Base-by-base conservation (phyloP, 139 green algal species). In the Chlorella vulgaris region DNA sequence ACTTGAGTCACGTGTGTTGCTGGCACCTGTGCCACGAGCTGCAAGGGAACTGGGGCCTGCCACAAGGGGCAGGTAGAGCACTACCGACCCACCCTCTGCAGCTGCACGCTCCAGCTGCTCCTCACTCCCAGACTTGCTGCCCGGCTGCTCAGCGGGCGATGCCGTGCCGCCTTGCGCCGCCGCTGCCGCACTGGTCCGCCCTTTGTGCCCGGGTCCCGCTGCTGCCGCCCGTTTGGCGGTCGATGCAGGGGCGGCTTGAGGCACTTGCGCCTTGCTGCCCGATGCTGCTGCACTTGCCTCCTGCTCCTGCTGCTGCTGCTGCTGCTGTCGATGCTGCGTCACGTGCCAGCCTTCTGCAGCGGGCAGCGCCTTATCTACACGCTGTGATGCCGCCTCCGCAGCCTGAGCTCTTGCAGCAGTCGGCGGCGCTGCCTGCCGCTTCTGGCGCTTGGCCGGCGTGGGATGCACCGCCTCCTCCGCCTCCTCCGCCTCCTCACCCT, bases 321-420 rank as follows among this genome's bases (percentile, higher is more conserved):
- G 40, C 7, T 18, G 40, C 24, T 60, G 68, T 18, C 47, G 2
- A 7, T 43, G 26, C 3, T 29, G 4, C 4, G 4, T 7, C 8
- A 6, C 35, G 47, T 78, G 70, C 70, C 70, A 78, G 47, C 70
- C 70, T 13, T 63, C 70, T 33, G 50, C 43, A 13, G 70, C 70
- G 13, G 70, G 31, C 47, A 66, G 13, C 29, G 26, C 2, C 47
- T 62, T 10, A 10, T 55, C 47, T 10, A 55, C 13, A 55, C 10
- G 47, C 47, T 10, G 13, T 55, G 67, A 38, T 7, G 67, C 26
- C 6, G n/a, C n/a, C 26, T 18, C 70, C 3, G n/a, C 7, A 31
- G 50, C 53, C 7, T 22, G 29, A 38, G 40, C 68, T 51, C 47
- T 47, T 13, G 70, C 50, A 5, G 47, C 43, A 40, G 29, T 2